Base-by-base conservation (phyloP, 1,139 yeast genomes). In the Ogataea hybrid region DNA sequence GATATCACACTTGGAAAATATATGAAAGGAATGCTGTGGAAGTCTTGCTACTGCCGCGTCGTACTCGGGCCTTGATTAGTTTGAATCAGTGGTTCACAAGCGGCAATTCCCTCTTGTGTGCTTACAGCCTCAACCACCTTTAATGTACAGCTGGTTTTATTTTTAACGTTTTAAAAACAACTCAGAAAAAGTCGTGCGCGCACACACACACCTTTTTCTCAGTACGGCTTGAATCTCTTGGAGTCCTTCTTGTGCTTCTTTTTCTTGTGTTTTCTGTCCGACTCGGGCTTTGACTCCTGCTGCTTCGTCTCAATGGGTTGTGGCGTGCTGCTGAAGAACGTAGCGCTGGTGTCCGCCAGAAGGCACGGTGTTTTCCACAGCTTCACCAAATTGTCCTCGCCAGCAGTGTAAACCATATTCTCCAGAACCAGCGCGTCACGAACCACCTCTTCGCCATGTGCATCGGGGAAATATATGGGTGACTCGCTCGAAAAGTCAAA, bases 391-490 rank as follows among this genome's bases (percentile, higher is more conserved):
- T 95, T 95, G 62, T 92, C 97, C 58, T 92, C 98, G 28, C 97
- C 97, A 43, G 95, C 90, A 0, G 95, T 81, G 53, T 72, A 77
- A 3, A 79, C 50, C 31, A 78, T 44, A 2, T 71, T 69, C 6
- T 65, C 54, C 15, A 70, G 63, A 20, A 79, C 65, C 33, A 71
- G 62, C 2, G 85, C 72, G 54, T 84, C 82, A 46, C 97, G 69
- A 2, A 87, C 85, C 11, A 92, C 89, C 51, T 92, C 97, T 39
- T 83, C 94, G 0, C 90, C 94, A 56, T 90, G 97, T 0, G 88
- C 96, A 4, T 78, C 76, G 3, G 79, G 73, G 37, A 82, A 71
- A 46, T 59, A 55, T 1, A 81, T 56, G 0, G 69, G 61, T 3
- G 29, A 20, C 7, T 61, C 58, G 11, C 39, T 31, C 1, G 62